Base-by-base conservation (phyloP, 352 stramenopile genomes). In the Phytophthora idaei region DNA sequence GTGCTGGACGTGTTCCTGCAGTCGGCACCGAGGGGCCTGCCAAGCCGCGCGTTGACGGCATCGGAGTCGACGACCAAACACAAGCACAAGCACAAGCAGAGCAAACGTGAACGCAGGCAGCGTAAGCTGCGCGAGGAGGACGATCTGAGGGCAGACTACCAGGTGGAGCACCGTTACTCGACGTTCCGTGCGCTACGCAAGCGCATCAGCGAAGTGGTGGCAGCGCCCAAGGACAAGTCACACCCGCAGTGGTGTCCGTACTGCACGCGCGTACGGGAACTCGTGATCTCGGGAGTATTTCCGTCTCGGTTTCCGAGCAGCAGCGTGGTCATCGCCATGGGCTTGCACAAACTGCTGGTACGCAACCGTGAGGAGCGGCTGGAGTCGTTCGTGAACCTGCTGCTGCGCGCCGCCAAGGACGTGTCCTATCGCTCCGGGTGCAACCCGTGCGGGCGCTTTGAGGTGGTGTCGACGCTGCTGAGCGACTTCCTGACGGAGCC, bases 191-290 rank as follows among this genome's bases (percentile, higher is more conserved):
- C 42, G 42, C 57, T 92, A 39, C 83, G 83, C 15, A 41, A 73
- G n/a, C 60, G 64, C 3, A 52, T 92, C 9, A 51, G 68, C 9
- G 53, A 74, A 4, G 61, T 61, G 2, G 66, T 83, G 11, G 57
- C 59, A 5, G 57, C 36, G 12, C 42, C 55, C 10, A 64, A 71
- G 28, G 62, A 85, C 47, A 60, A 56, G 37, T 64, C 74, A 52
- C 83, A 91, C 46, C 21, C 59, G n/a, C 80, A 81, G 55, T 90
- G 80, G 78, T 92, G 84, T 66, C 51, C 56, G 9, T 90, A 87
- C 57, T 92, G 81, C 63, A 62, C 60, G 14, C 72, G 64, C 5
- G 69, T 90, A 31, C 49, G 79, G 37, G 83, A 76, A 57, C 27
- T 90, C 5, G 61, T 75, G 1, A 55, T 61, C 11, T 80, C 72